phyloP scores from a whole-genome alignment of 768 basidiomycete species.

The Tricholoma sp. region DNA sequence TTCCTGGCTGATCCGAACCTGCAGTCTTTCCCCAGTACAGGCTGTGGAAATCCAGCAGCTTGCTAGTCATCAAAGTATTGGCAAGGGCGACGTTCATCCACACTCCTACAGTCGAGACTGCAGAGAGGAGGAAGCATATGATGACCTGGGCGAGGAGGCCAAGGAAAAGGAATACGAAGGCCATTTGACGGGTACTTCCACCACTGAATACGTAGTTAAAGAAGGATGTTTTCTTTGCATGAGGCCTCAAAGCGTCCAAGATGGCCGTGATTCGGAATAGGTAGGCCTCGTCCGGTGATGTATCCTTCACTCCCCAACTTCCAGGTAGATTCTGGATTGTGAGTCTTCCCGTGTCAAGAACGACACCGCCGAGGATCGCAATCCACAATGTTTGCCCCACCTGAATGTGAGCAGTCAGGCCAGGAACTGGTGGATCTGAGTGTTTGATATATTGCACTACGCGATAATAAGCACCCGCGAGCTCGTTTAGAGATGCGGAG shows the following conservation, averaged over 20 bases:
- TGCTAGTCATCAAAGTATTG: slow-evolving; percentile 16
- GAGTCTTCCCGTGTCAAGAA: slow-evolving; percentile 18
- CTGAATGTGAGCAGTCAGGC: slow-evolving; percentile 8
- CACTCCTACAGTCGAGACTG: slow-evolving; percentile 21
- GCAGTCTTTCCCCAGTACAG: background rate
- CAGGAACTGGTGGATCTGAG: background rate
- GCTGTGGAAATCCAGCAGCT: slow-evolving; percentile 5
- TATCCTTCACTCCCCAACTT: slow-evolving; percentile 10
- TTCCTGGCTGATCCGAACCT: slow-evolving; percentile 10
- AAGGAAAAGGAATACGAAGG: slow-evolving; percentile 19
- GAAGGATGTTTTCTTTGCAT: slow-evolving; percentile 14
- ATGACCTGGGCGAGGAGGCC: slow-evolving; percentile 19
- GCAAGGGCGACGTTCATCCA: slow-evolving; percentile 21
- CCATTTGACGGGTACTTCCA: slow-evolving; percentile 12
- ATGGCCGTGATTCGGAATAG: slow-evolving; percentile 15
- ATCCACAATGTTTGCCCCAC: slow-evolving; percentile 23
- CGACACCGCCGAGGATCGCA: slow-evolving; percentile 18
- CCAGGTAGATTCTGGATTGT: slow-evolving; percentile 23
- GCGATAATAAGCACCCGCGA: slow-evolving; percentile 18
- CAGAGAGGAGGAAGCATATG: slow-evolving; percentile 22
- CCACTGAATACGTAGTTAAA: slow-evolving; percentile 13
- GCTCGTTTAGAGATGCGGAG: slow-evolving; percentile 17
- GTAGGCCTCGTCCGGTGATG: slow-evolving; percentile 17
- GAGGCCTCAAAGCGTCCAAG: slow-evolving; percentile 13
- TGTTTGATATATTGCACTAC: slow-evolving; percentile 19